A percentile compares a stretch with the other conserved stretches of the same genome.
Evolutionary conservation across 345 rosid genomes (phyloP).

Genomic region (Atalantia buxifolia): DNA sequence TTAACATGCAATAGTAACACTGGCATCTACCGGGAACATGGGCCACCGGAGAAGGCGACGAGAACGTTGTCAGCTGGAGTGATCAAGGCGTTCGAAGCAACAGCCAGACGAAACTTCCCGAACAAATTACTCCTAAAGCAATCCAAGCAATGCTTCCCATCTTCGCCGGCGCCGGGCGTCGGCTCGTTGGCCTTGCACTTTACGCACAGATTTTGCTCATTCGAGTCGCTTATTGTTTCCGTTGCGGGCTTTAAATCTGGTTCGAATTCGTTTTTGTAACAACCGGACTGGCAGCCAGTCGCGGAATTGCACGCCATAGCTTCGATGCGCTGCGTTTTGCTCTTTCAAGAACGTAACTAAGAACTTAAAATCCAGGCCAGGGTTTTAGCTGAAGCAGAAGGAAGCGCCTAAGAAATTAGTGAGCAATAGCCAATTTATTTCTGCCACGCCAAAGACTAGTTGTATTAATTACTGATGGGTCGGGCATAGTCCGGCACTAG

Average conservation of each 20-base stretch:
- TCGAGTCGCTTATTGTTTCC: neutral
- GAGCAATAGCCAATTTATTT: neutral
- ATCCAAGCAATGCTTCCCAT: slow-evolving; percentile 55
- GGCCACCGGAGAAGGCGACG: slow-evolving; percentile 93
- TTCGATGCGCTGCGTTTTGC: neutral
- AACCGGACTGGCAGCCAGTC: slow-evolving; percentile 49
- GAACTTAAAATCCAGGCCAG: neutral
- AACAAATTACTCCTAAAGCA: slow-evolving; percentile 74
- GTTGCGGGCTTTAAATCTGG: neutral
- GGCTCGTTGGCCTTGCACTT: slow-evolving; percentile 73
- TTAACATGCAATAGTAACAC: neutral
- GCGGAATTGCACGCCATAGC: slow-evolving; percentile 72
- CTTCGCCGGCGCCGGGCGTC: slow-evolving; percentile 42
- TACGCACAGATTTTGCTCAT: slow-evolving; percentile 36
- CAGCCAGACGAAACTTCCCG: slow-evolving; percentile 83
- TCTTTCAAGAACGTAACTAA: neutral
- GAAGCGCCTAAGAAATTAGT: too few relatives aligned
- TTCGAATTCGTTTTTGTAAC: slow-evolving; percentile 33
- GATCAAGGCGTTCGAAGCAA: slow-evolving; percentile 80
- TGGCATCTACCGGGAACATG: slow-evolving; percentile 60
- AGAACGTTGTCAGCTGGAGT: slow-evolving; percentile 86
- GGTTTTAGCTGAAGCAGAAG: too few relatives aligned
- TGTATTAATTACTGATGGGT: too few relatives aligned
- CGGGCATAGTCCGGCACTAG: too few relatives aligned
- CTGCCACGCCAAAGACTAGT: too few relatives aligned